Base-by-base conservation (phyloP, 768 basidiomycete species). In the Holtermannia corniformis region DNA sequence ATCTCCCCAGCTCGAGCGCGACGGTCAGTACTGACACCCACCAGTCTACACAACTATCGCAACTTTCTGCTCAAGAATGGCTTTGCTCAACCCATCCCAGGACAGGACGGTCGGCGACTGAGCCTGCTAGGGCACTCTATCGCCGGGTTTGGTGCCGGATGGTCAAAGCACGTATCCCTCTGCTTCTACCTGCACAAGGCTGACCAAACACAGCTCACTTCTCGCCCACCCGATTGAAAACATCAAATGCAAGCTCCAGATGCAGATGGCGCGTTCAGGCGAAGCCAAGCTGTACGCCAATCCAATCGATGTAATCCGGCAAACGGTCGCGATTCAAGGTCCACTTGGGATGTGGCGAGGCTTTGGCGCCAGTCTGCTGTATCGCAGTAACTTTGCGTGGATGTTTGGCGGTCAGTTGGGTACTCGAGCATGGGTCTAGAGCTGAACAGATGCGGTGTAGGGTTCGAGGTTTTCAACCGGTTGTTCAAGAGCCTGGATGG, bases 191-290 rank as follows among this genome's bases (percentile, higher is more conserved):
- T 13, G 26, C 41, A n/a, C 44, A 16, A 13, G 20, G 21, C 24
- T 26, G 37, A 46, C 58, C 41, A 55, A 5, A 16, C 22, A 41
- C 58, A 86, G 84, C 62, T 80, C 84, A 12, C 51, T 82, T 16
- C 71, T 87, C 23, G 85, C 86, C 4, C 86, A 84, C 13, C 86
- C 86, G 0, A 78, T 87, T 32, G 87, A 89, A 67, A 77, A 82
- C 50, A 74, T 89, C 55, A 89, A 89, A 79, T 81, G 82, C 78
- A 61, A 64, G 57, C 58, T 70, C 14, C 68, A 72, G 49, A 41
- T 71, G 3, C 71, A 72, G 43, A 37, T 37, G 32, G 32, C 62
- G 62, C 21, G 66, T 65, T 7, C 64, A 63, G 37, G 55, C 67
- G 7, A 56, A 50, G 19, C 84, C 79, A 23, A 79, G 83, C 58